phyloP scores from a whole-genome alignment of 257 asterid species.

The Salvia rosmarinus region DNA sequence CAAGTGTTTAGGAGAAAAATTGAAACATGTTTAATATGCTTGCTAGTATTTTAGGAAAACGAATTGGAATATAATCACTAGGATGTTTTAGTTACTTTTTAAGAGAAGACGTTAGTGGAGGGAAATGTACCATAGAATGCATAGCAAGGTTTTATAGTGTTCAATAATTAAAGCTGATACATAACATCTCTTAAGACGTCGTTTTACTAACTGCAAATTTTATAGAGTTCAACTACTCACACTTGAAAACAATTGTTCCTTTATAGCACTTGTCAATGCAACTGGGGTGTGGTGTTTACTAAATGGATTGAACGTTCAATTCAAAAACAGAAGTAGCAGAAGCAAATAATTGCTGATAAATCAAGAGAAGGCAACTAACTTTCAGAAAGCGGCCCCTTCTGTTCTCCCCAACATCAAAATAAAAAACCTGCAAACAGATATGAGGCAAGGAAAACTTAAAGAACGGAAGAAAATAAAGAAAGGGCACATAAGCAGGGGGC shows the following conservation, averaged over 20 bases:
- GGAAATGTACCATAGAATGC: neutral
- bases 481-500: neutral
- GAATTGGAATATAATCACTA: too few relatives aligned
- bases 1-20: neutral
- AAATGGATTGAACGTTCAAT: neutral
- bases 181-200: neutral
- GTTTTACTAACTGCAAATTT: neutral
- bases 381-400: constrained; percentile 97
- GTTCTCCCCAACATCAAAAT: constrained; percentile 94
- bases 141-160: neutral
- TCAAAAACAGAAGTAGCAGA: neutral
- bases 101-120: neutral
- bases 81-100: neutral
- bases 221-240: neutral
- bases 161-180: neutral
- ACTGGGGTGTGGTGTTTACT: neutral
- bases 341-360: neutral
- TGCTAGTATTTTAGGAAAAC: neutral
- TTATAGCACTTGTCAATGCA: neutral
- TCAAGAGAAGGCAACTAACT: constrained; percentile 47
- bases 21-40: neutral
- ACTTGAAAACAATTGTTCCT: neutral
- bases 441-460: constrained; percentile 24
- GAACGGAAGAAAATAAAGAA: neutral
- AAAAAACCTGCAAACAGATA: constrained; percentile 67